Evolutionary conservation across 2,329 filamentous ascomycete genomes (phyloP).

Genomic region (Colletotrichum sojae): DNA sequence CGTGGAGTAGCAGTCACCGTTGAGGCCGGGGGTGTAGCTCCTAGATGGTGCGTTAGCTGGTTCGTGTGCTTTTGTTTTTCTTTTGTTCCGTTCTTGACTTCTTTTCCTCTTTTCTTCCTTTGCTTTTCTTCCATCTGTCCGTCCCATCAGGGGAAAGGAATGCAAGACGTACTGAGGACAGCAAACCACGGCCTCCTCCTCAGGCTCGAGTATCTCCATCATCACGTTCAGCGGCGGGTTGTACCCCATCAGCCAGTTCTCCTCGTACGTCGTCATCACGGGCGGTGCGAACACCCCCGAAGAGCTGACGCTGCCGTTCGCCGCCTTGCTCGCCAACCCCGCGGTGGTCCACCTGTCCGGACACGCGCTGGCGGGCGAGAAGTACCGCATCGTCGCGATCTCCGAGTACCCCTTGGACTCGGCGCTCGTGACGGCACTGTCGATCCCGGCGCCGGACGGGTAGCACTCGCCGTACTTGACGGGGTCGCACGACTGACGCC

Average conservation of each 20-base stretch:
- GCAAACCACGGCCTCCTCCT: slow-evolving; percentile 17
- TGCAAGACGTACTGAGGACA: slow-evolving; percentile 16
- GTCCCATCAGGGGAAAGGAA: not conserved
- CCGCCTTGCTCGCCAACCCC: slow-evolving; percentile 32
- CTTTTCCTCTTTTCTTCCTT: too few species aligned
- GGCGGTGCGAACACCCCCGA: slow-evolving; percentile 18
- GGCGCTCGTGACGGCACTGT: slow-evolving; percentile 17
- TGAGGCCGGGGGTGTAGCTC: not conserved
- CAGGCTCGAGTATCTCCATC: slow-evolving; percentile 7
- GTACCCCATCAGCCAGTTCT: not conserved
- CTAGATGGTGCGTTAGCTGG: not conserved
- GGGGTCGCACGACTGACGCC: slow-evolving; percentile 25
- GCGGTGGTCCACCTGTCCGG: slow-evolving; percentile 46
- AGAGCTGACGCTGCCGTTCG: slow-evolving; percentile 19
- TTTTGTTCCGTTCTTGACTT: too few species aligned
- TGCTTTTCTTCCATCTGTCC: accelerated
- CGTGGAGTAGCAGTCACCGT: slow-evolving; percentile 4
- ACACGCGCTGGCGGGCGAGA: slow-evolving; percentile 46
- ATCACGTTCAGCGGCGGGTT: slow-evolving; percentile 29
- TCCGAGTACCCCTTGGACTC: not conserved
- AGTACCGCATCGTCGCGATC: slow-evolving; percentile 37
- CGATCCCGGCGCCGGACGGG: slow-evolving; percentile 42
- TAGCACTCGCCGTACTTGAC: slow-evolving; percentile 41
- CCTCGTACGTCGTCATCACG: not conserved
- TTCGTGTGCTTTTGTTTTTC: too few species aligned